phyloP scores from a whole-genome alignment of 1,284 basidiomycete species.

The Trametes sp. region DNA sequence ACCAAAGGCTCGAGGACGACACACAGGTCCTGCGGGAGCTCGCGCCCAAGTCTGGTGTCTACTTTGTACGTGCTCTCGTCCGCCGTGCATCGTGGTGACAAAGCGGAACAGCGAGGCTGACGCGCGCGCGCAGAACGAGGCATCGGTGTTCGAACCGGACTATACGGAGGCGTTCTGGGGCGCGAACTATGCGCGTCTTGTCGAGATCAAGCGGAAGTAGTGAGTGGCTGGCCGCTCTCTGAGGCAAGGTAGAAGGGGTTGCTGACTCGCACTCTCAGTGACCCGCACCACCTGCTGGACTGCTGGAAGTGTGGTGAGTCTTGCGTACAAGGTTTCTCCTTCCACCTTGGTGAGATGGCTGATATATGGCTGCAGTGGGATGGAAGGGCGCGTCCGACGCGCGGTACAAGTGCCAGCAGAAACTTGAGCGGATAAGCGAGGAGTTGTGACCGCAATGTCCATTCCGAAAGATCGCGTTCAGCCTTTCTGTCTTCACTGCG shows the following conservation, averaged over 20 bases:
- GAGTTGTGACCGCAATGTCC: too few relatives aligned
- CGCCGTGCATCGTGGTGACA: too few relatives aligned
- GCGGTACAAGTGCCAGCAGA: conserved; percentile 4
- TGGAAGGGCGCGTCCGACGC: conserved; percentile 3
- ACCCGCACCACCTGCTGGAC: conserved; percentile 9
- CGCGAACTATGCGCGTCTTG: neutral
- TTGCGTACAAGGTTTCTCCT: too few relatives aligned
- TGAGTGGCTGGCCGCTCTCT: neutral
- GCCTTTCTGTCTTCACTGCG: too few relatives aligned
- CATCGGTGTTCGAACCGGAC: conserved; percentile 5
- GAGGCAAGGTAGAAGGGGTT: too few relatives aligned
- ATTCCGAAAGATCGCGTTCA: too few relatives aligned
- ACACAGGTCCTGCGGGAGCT: conserved; percentile 51
- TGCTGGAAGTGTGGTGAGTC: conserved; percentile 16
- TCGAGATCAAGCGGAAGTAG: conserved; percentile 10
- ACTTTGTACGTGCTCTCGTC: conserved; percentile 54
- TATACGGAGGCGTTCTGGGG: conserved; percentile 9
- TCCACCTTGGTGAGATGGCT: neutral
- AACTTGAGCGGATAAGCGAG: too few relatives aligned
- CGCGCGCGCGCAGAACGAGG: conserved; percentile 4
- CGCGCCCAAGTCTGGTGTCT: conserved; percentile 55
- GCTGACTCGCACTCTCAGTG: neutral
- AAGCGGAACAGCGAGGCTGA: too few relatives aligned
- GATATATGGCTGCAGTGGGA: neutral
- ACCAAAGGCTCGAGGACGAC: conserved; percentile 43